Percentiles rank a stretch among this genome's conserved stretches.
phyloP scores from a whole-genome alignment of 768 basidiomycete species.

The Termitomyces sp. region DNA sequence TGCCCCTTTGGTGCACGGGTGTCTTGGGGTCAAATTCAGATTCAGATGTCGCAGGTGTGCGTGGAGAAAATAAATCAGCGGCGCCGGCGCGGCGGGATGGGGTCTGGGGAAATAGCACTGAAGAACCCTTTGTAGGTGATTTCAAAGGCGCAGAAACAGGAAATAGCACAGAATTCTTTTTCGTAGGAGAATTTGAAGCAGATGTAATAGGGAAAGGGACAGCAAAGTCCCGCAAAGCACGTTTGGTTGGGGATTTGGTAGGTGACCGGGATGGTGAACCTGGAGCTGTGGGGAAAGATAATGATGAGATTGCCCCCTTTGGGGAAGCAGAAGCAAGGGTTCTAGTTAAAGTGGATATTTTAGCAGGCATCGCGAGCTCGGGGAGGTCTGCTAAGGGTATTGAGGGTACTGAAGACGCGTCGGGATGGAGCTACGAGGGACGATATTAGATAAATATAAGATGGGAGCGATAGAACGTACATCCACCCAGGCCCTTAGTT shows the following conservation, averaged over 20 bases:
- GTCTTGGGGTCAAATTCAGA: slow-evolving; percentile 52
- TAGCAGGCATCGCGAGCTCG: slow-evolving; percentile 43
- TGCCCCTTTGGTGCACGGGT: slow-evolving; percentile 59
- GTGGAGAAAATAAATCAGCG: slow-evolving; percentile 37
- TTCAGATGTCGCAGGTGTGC: slow-evolving; percentile 41
- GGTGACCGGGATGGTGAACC: slow-evolving; percentile 35
- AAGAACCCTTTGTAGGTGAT: slow-evolving; percentile 23
- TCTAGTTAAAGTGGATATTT: slow-evolving; percentile 67
- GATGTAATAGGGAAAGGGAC: slow-evolving; percentile 4
- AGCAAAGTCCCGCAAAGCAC: slow-evolving; percentile 20
- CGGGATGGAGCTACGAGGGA: slow-evolving; percentile 49
- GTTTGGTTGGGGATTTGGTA: slow-evolving; percentile 39
- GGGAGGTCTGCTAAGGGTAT: slow-evolving; percentile 70
- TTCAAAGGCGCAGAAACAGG: not conserved
- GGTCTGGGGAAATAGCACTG: slow-evolving; percentile 54
- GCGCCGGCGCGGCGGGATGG: slow-evolving; percentile 50
- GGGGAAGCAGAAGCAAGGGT: slow-evolving; percentile 73
- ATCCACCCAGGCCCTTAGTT: slow-evolving; percentile 62
- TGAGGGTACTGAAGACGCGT: slow-evolving; percentile 40
- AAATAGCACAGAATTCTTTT: slow-evolving; percentile 4
- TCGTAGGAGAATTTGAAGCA: slow-evolving; percentile 5
- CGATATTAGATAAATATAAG: not conserved
- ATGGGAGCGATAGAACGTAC: slow-evolving; percentile 31
- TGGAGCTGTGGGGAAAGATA: slow-evolving; percentile 37
- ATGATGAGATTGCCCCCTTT: slow-evolving; percentile 41